Percentiles rank a stretch among this genome's conserved stretches.
Evolutionary conservation across 768 basidiomycete species (phyloP).

Genomic region (Suillus bovinus): DNA sequence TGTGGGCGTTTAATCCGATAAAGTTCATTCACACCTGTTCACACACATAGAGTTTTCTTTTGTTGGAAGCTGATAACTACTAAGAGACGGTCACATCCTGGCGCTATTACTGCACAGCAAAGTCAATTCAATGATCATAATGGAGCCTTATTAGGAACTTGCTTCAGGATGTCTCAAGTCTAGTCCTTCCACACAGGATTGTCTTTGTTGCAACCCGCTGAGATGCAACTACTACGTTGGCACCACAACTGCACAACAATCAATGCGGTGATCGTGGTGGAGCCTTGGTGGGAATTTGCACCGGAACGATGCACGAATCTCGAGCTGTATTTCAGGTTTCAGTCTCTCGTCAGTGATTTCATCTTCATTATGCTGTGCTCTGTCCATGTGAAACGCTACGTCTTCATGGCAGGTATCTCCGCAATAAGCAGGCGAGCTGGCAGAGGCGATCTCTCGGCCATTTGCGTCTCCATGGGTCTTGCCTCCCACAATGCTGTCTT

Average conservation of each 20-base stretch:
- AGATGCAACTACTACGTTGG: background rate
- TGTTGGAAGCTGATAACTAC: background rate
- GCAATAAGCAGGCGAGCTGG: background rate
- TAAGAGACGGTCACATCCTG: background rate
- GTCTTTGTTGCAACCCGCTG: background rate
- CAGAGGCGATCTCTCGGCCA: background rate
- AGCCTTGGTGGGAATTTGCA: background rate
- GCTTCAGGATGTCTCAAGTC: background rate
- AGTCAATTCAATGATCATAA: background rate
- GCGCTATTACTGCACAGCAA: background rate
- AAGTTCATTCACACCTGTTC: conserved; percentile 1
- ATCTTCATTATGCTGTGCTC: background rate
- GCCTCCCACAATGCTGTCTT: background rate
- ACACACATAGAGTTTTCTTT: conserved; percentile 1
- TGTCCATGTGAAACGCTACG: background rate
- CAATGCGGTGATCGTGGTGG: background rate
- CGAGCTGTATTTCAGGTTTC: background rate
- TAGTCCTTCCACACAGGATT: background rate
- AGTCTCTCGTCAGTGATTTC: background rate
- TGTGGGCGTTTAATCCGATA: conserved; percentile 1
- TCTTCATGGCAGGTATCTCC: background rate
- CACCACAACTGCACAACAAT: background rate
- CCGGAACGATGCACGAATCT: background rate
- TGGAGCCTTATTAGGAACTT: background rate
- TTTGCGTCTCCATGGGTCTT: background rate